Percentiles rank a stretch among this genome's conserved stretches.
These are phyloP conservation scores for Delitschia confertaspora DNA, from an alignment of 495 filamentous ascomycete genomes.

Conservation along the genomic window DNA sequence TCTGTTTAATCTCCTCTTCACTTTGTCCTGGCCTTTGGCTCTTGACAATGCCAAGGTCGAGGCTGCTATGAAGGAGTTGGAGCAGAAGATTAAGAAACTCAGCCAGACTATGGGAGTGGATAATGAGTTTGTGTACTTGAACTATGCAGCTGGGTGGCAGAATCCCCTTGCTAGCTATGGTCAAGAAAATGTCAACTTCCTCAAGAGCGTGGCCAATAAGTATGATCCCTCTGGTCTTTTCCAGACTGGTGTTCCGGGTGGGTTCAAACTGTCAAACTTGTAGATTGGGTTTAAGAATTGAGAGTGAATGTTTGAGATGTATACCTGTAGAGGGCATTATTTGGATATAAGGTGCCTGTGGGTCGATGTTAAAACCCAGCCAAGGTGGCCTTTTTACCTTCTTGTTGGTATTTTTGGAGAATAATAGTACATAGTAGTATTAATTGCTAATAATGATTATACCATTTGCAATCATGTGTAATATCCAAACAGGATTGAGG, in stretches of 20 bases:
- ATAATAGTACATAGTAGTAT: no score
- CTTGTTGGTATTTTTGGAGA: no score
- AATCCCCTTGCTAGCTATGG: constrained; percentile 36
- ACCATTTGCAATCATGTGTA: no score
- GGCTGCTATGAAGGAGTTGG: constrained; percentile 27
- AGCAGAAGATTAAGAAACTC: constrained; percentile 14
- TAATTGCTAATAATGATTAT: no score
- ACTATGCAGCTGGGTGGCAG: constrained; percentile 36
- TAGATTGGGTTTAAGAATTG: neutral
- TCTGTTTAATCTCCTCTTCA: constrained; percentile 32
- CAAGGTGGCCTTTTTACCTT: no score
- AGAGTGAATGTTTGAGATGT: no score
- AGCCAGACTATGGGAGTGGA: constrained; percentile 20
- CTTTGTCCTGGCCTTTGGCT: constrained; percentile 29
- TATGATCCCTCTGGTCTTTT: constrained; percentile 35
- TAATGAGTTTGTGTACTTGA: constrained; percentile 51
- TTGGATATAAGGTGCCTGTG: no score
- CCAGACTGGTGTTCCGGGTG: constrained; percentile 32
- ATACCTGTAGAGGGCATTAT: no score
- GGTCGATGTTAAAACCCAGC: no score
- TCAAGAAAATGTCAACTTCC: constrained; percentile 10
- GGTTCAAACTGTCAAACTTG: constrained; percentile 30
- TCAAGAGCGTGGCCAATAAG: constrained; percentile 29
- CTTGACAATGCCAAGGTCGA: constrained; percentile 34
- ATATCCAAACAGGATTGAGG: no score